phyloP scores from a whole-genome alignment of 2,329 filamentous ascomycete species.

The Ascochyta rabiei region DNA sequence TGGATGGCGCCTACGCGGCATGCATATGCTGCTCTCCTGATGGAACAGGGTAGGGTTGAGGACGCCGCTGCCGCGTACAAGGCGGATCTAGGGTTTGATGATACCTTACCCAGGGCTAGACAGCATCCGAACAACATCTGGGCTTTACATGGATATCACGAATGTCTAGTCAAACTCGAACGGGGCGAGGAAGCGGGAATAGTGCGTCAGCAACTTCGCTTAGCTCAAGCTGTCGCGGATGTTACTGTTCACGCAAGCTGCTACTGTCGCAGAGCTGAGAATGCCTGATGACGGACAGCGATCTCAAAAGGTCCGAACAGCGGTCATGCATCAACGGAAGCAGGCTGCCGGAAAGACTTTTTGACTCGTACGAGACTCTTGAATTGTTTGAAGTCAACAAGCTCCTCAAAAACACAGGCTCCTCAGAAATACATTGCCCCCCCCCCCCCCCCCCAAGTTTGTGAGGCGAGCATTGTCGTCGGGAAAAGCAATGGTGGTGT shows the following conservation, averaged over 20 bases:
- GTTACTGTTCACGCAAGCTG: conserved; percentile 64
- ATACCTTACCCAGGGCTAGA: conserved; percentile 66
- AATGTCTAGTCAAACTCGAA: conserved; percentile 67
- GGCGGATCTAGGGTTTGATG: conserved; percentile 51
- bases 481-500: neutral
- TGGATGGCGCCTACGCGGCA: conserved; percentile 80
- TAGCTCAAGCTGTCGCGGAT: conserved; percentile 64
- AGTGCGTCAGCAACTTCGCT: conserved; percentile 57
- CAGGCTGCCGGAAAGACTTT: neutral
- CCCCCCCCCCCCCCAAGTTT: neutral
- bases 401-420: neutral
- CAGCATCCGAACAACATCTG: conserved; percentile 77
- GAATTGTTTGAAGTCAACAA: conserved; percentile 2
- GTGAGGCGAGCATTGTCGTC: neutral
- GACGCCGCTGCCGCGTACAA: conserved; percentile 48
- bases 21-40: conserved; percentile 70
- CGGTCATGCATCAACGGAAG: neutral
- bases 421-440: neutral
- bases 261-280: conserved; percentile 53
- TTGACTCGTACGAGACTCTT: neutral
- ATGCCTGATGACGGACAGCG: neutral
- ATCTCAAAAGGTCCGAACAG: neutral
- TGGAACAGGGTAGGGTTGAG: conserved; percentile 65
- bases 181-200: conserved; percentile 55
- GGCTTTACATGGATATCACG: conserved; percentile 74